Conservation (phyloP, 768 basidiomycete species). For the Boletus edulis region DNA sequence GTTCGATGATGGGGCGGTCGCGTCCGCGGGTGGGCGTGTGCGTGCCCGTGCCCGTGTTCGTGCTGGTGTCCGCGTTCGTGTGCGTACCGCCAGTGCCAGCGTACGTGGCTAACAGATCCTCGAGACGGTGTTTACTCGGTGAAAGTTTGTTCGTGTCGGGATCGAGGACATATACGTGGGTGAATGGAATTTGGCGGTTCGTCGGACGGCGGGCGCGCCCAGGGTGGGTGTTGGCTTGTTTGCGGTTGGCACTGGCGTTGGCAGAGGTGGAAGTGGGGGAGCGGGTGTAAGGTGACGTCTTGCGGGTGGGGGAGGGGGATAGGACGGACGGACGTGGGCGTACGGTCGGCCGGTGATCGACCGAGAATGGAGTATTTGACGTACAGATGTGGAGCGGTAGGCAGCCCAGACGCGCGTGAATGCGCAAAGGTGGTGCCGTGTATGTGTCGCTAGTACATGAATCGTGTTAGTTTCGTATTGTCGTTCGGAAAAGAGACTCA, state of each 20-base stretch:
- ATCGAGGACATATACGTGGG: slow-evolving; percentile 47
- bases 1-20: slow-evolving; percentile 46
- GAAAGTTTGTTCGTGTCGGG: slow-evolving; percentile 41
- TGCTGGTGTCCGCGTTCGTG: too few species aligned
- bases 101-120: slow-evolving; percentile 42
- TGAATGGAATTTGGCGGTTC: slow-evolving; percentile 44
- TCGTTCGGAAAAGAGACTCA: neutral
- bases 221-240: too few species aligned
- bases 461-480: neutral
- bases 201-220: slow-evolving; percentile 9
- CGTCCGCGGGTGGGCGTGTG: slow-evolving; percentile 18
- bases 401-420: neutral
- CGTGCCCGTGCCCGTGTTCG: too few species aligned
- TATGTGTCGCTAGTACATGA: neutral
- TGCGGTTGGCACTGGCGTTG: too few species aligned
- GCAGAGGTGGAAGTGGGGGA: too few species aligned
- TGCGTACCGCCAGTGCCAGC: too few species aligned
- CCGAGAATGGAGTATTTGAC: slow-evolving; percentile 4
- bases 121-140: slow-evolving; percentile 32
- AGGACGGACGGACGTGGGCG: neutral
- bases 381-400: neutral
- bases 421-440: slow-evolving; percentile 1
- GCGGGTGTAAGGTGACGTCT: slow-evolving; percentile 8
- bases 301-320: slow-evolving; percentile 10
- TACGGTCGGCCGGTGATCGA: slow-evolving; percentile 3